Percentiles rank a stretch among this genome's conserved stretches.
phyloP scores from a whole-genome alignment of 345 rosid species.

The Noccaea caerulescens region DNA sequence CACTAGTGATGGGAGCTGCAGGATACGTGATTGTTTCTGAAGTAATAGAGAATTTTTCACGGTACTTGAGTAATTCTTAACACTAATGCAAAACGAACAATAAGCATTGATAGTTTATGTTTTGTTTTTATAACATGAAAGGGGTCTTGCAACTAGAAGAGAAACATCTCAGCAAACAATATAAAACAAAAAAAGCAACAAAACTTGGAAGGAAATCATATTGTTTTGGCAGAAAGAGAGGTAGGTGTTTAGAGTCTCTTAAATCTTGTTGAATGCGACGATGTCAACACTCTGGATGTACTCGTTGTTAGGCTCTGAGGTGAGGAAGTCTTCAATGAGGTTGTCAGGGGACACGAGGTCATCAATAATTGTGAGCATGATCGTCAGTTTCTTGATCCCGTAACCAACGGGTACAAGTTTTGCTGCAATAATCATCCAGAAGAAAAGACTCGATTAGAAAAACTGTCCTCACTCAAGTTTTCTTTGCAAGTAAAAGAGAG shows the following conservation, averaged over 20 bases:
- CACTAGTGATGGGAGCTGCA: conserved; percentile 62
- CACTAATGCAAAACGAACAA: not conserved
- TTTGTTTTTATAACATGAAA: conserved; percentile 25
- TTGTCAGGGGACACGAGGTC: conserved; percentile 89
- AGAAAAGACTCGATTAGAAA: conserved; percentile 1
- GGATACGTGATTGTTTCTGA: conserved; percentile 67
- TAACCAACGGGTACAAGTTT: conserved; percentile 86
- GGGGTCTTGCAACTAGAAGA: conserved; percentile 28
- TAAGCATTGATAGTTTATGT: not conserved
- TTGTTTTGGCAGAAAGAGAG: conserved; percentile 15
- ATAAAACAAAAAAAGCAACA: conserved; percentile 20
- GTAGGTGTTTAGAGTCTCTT: conserved; percentile 38
- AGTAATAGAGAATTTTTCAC: conserved; percentile 40
- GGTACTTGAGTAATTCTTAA: not conserved
- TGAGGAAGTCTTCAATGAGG: conserved; percentile 77
- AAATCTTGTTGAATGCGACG: conserved; percentile 94
- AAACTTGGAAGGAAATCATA: conserved; percentile 26
- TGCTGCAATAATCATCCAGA: conserved; percentile 52
- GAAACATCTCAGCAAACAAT: conserved; percentile 8
- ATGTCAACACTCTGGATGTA: conserved; percentile 92
- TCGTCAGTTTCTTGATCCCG: conserved; percentile 87
- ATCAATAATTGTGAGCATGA: conserved; percentile 90
- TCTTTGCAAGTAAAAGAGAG: not conserved
- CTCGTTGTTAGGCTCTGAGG: conserved; percentile 76
- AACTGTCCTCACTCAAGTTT: not conserved